Evolutionary conservation across 1,284 basidiomycete species (phyloP), one percentile per base, ranked within the genome.

Genomic region (Ustilago lituana): DNA sequence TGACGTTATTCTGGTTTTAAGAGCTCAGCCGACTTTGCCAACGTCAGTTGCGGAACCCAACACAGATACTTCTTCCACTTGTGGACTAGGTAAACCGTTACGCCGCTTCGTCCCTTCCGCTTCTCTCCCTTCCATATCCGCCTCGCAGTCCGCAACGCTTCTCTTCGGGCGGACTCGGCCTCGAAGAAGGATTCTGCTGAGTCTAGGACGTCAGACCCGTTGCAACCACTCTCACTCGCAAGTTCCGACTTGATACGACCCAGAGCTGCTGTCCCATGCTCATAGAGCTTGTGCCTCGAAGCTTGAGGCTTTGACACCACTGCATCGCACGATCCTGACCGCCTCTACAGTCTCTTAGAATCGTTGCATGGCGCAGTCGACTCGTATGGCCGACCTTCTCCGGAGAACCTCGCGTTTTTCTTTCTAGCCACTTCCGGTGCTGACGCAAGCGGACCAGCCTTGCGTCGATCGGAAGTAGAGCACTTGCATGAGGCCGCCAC

Each of bases 401-500:
- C 2, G 26, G 10, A 20, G 5, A 26, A 19, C 48, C 3, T 4
- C 6, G 3, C 23, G 11, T 27, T 38, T 41, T 23, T 41, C 33
- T 19, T 41, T 27, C 17, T 48, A 40, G 47, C 50, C 50, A 29
- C 31, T 20, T 20, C 32, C 15, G 55, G 41, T 50, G 40, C 24
- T 50, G 29, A 45, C 40, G 55, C 40, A 24, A 27, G 51, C 54
- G 51, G 55, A 41, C 26, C n/a, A 14, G 54, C 41, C 50, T 50
- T 22, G 46, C 62, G 54, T 51, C 43, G 41, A 50, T 31, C 48
- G 4, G 29, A 39, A 50, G 38, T 31, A 58, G 55, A 39, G 36
- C 38, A 17, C 51, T 43, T 47, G 45, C 35, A 65, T 65, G 63
- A 35, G 63, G 56, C 63, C 52, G 48, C 56, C 56, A 60, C 55